A percentile compares a stretch with the other conserved stretches of the same genome.
Evolutionary conservation across 768 basidiomycete species (phyloP).

Genomic region (Hebeloma cylindrosporum): DNA sequence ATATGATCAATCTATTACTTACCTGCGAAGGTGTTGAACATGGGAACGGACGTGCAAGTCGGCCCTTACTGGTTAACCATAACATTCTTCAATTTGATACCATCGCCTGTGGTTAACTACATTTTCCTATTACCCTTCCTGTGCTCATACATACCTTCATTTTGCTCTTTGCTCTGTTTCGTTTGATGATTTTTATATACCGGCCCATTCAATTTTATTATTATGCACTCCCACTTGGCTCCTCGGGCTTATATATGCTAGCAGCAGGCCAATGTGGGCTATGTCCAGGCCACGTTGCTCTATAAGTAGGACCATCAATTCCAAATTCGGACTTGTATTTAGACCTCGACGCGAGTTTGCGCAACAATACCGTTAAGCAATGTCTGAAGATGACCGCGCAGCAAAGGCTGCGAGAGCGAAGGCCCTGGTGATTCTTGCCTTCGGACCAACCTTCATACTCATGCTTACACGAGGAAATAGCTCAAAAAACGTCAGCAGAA

Average conservation of each 20-base stretch:
- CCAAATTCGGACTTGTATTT: constrained; percentile 18
- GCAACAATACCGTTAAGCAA: constrained; percentile 12
- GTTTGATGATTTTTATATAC: constrained; percentile 52
- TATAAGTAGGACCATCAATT: constrained; percentile 16
- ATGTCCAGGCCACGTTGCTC: constrained; percentile 9
- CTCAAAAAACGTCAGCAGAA: constrained; percentile 81
- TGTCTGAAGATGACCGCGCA: constrained; percentile 77
- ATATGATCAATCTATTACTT: constrained; percentile 54
- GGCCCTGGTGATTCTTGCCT: constrained; percentile 58
- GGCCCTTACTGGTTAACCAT: constrained; percentile 54
- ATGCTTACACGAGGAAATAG: constrained; percentile 34
- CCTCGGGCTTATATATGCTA: too few relatives aligned
- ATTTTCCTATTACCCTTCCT: constrained; percentile 34
- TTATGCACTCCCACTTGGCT: too few relatives aligned
- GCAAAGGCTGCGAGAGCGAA: constrained; percentile 82
- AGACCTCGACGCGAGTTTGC: constrained; percentile 7
- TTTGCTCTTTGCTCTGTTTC: constrained; percentile 23
- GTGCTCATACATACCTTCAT: constrained; percentile 32
- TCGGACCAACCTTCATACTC: constrained; percentile 5
- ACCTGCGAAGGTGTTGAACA: constrained; percentile 48
- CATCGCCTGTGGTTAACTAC: constrained; percentile 25
- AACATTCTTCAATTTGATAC: constrained; percentile 32
- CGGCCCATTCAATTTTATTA: constrained; percentile 40
- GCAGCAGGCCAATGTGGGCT: too few relatives aligned
- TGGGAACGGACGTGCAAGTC: constrained; percentile 54